Base-by-base conservation (phyloP, 2,329 filamentous ascomycete genomes). In the Botryosphaeria dothidea region DNA sequence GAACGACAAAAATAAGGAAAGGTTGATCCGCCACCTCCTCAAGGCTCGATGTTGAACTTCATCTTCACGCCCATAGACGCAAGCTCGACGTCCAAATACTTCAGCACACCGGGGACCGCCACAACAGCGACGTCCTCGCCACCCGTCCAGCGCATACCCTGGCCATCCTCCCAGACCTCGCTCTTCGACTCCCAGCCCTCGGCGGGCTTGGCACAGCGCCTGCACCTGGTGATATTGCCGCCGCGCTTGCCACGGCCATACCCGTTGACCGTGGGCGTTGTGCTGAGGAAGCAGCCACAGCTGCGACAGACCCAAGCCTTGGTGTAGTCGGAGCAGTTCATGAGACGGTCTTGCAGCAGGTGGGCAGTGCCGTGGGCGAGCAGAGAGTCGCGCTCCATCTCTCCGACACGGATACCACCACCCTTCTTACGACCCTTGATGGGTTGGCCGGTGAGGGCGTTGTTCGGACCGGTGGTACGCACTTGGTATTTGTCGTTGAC, bases 401-500 rank as follows among this genome's bases (percentile, higher is more conserved):
- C 95, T 80, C 95, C 95, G 31, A 99, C 94, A 84, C 95, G 93
- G 76, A 99, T 97, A 89, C 95, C 95, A 81, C 95, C 95, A 75
- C 94, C 95, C 79, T 94, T 92, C 77, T 96, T 95, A 77, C 95
- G 86, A 69, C 95, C 95, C 83, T 98, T 97, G 84, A 99, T 95
- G 45, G 95, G 95, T 77, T 99, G 95, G 34, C 94, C 93, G 0
- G 94, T 98, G 17, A 95, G 88, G 25, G 90, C 87, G 64, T 95
- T 95, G 48, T 97, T 90, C 0, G 93, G 93, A 64, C 95, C 95
- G 0, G 95, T 98, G 2, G 95, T 98, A 79, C 95, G 89, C 64
- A 98, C 95, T 79, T 99, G 95, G 84, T 92, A 99, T 81, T 99
- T 99, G 80, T 99, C 95, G 86, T 97, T 98, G 65, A 99, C 95